A percentile compares a stretch with the other conserved stretches of the same genome.
phyloP scores from a whole-genome alignment of 2,329 filamentous ascomycete species.

The Trichoderma sp. region DNA sequence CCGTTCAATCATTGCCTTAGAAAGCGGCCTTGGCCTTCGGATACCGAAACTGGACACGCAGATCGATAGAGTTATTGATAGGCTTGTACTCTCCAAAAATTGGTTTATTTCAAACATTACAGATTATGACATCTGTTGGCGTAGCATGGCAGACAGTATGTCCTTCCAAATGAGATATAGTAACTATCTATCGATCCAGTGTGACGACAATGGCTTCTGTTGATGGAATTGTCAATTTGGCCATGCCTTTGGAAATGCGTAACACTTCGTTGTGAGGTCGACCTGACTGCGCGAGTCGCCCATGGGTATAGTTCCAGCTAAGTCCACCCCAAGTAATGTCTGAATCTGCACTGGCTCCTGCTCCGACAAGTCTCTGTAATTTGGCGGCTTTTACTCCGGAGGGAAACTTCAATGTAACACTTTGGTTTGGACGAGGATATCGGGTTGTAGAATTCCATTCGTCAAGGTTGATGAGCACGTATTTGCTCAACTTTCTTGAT shows the following conservation, averaged over 20 bases:
- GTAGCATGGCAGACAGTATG: no score
- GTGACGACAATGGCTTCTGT: not conserved
- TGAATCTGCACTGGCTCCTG: not conserved
- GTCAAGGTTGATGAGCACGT: not conserved
- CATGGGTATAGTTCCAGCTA: slow-evolving; percentile 1
- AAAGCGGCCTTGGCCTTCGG: no score
- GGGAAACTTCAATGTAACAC: not conserved
- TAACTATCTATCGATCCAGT: not conserved
- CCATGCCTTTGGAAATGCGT: not conserved
- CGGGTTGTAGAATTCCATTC: slow-evolving; percentile 5
- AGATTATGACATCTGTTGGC: no score
- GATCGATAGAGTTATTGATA: no score
- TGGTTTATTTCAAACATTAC: no score
- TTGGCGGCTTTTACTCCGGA: not conserved
- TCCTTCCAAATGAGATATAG: not conserved
- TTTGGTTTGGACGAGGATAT: not conserved
- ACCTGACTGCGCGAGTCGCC: not conserved
- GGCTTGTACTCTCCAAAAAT: no score
- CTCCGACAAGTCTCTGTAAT: not conserved
- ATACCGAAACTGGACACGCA: no score
- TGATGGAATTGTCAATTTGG: not conserved
- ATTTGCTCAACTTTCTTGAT: not conserved
- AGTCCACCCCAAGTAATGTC: slow-evolving; percentile 4
- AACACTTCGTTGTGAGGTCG: not conserved
- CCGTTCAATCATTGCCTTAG: no score